These are phyloP conservation scores for Nemania serpens DNA, from an alignment of 2,329 filamentous ascomycete species.

Conservation along the genomic window DNA sequence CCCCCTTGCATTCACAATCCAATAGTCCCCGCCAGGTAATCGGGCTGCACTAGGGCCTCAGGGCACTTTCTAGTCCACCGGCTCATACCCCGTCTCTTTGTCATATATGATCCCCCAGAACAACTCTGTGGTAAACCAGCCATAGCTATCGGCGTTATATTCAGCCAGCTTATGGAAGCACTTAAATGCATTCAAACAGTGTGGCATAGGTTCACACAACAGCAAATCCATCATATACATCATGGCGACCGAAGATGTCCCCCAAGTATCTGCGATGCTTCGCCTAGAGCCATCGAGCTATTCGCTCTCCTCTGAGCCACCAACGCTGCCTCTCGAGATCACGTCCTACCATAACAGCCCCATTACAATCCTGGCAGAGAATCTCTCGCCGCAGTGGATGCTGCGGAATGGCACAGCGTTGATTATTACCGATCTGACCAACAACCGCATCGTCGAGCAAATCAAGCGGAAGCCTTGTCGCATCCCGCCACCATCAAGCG, in stretches of 20 bases:
- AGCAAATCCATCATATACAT: not conserved
- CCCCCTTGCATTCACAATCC: too few species aligned
- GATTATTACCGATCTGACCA: not conserved
- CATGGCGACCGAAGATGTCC: not conserved
- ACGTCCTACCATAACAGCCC: not conserved
- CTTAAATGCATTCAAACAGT: too few species aligned
- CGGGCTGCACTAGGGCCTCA: too few species aligned
- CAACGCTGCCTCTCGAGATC: not conserved
- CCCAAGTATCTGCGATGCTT: not conserved
- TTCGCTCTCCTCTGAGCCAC: conserved; percentile 1
- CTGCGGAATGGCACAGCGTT: not conserved
- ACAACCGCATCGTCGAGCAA: not conserved
- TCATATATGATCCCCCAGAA: not conserved
- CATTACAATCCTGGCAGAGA: not conserved
- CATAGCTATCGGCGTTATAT: conserved; percentile 1
- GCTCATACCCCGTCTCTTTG: not conserved
- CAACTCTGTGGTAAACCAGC: not conserved
- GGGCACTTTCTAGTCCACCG: not conserved
- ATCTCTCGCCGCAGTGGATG: not conserved
- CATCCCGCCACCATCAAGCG: not conserved
- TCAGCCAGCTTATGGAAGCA: not conserved
- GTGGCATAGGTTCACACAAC: too few species aligned
- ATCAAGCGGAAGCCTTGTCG: conserved; percentile 2
- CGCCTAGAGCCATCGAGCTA: not conserved
- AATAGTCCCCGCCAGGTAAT: too few species aligned